These are phyloP conservation scores for Xylaria longipes DNA, from an alignment of 495 filamentous ascomycete genomes.

Conservation along the genomic window DNA sequence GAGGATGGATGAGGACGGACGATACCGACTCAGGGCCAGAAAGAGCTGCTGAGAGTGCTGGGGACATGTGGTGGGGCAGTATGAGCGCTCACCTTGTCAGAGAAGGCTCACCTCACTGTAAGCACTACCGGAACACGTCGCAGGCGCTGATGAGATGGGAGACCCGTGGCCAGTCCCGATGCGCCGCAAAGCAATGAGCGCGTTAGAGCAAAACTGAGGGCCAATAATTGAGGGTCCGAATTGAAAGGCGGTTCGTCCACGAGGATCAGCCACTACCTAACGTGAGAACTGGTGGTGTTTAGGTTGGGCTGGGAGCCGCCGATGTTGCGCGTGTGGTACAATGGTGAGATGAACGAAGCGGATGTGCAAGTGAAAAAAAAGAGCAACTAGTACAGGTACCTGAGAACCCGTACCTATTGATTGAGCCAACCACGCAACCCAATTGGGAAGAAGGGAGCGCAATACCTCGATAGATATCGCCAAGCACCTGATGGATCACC, in stretches of 20 bases:
- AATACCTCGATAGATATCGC: not conserved
- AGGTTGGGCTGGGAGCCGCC: not conserved
- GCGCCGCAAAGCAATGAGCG: not conserved
- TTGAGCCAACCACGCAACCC: conserved; percentile 5
- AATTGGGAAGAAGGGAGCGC: not conserved
- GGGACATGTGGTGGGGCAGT: not conserved
- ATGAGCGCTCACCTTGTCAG: conserved; percentile 14
- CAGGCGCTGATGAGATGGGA: not conserved
- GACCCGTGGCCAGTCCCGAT: not conserved
- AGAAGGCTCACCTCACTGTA: conserved; percentile 18
- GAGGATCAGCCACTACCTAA: not conserved
- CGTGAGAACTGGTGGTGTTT: not conserved
- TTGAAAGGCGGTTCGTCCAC: not conserved
- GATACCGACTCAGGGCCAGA: not conserved
- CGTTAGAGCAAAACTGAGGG: not conserved
- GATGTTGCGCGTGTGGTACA: not conserved
- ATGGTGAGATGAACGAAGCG: conserved; percentile 1
- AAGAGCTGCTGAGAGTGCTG: not conserved
- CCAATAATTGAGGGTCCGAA: not conserved
- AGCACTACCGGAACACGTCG: not conserved
- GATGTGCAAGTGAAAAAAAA: conserved; percentile 5
- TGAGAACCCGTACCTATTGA: not conserved
- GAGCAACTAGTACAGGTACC: not conserved
- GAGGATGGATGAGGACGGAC: not conserved
- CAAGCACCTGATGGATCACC: not conserved